phyloP scores from a whole-genome alignment of 2,329 filamentous ascomycete genomes.

The Botrytis paeoniae region DNA sequence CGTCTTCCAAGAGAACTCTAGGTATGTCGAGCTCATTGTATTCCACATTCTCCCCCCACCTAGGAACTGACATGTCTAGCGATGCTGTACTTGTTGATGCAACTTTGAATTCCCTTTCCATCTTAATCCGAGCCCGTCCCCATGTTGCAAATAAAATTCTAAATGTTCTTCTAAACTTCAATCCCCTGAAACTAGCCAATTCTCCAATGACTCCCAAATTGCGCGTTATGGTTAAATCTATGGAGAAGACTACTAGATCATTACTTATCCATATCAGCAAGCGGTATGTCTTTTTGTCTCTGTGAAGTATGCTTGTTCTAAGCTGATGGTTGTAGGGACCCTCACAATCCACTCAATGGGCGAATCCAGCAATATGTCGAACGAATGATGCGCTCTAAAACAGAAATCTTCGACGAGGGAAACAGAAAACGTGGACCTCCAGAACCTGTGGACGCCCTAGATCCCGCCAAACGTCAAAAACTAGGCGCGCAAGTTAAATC shows the following conservation, averaged over 20 bases:
- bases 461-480: slow-evolving; percentile 78
- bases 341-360: slow-evolving; percentile 68
- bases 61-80: slow-evolving; percentile 50
- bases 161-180: slow-evolving; percentile 83
- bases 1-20: slow-evolving; percentile 81
- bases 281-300: slow-evolving; percentile 49
- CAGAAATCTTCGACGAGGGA: slow-evolving; percentile 76
- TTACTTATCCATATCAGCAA: slow-evolving; percentile 81
- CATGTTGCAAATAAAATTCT: slow-evolving; percentile 82
- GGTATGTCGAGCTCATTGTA: slow-evolving; percentile 51
- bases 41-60: slow-evolving; percentile 3
- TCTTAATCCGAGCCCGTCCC: slow-evolving; percentile 78
- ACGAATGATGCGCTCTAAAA: slow-evolving; percentile 71
- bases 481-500: slow-evolving; percentile 51
- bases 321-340: slow-evolving; percentile 57
- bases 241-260: slow-evolving; percentile 88
- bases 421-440: slow-evolving; percentile 71
- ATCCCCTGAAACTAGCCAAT: slow-evolving; percentile 78
- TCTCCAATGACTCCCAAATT: slow-evolving; percentile 73
- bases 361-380: slow-evolving; percentile 88
- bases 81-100: slow-evolving; percentile 87
- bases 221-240: slow-evolving; percentile 82
- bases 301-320: slow-evolving; percentile 12
- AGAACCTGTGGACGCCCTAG: slow-evolving; percentile 69
- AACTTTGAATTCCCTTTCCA: slow-evolving; percentile 82